Base-by-base conservation (phyloP, 192 early-diverging fungal species). In the Coemansia umbellata region DNA sequence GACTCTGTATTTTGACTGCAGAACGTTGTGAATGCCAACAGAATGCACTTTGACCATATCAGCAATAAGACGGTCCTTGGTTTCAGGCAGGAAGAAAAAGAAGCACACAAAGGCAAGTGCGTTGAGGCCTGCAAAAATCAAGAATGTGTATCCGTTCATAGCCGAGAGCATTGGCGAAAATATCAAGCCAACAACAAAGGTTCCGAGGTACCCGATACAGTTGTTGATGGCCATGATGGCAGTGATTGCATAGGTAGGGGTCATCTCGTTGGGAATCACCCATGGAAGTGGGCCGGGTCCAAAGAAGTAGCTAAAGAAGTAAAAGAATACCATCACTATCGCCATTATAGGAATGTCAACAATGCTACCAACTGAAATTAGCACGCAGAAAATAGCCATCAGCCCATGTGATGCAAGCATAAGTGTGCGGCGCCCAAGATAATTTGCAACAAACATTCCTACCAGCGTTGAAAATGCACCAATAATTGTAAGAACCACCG, bases 201-300 rank as follows among this genome's bases (percentile, higher is more conserved):
- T 69, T 8, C 56, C 60, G 14, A 63, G 42, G 79, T 88, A 94
- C 65, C 87, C 89, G 7, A 86, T 51, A 11, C 69, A 69, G 17
- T 84, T 86, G 24, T 84, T 81, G 10, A 90, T 55, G 5, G 85
- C 78, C 5, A 81, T 68, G 5, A 86, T 75, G 1, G 86, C 53
- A 4, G 85, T 83, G 3, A 85, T 66, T 0, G 87, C 88, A 44
- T 87, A 87, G 0, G 82, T 82, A 7, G 92, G 90, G 6, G 85
- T 67, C 31, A 90, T 69, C 49, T 92, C 90, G 27, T 84, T 85
- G 0, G 84, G 69, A 40, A 85, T 68, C 40, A 88, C 59, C 88
- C 89, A 92, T 9, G 92, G 87, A 26, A 90, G 84, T 0, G 85
- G 83, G 27, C 89, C 89, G 5, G 89, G 53, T 19, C 90, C 92